A percentile compares a stretch with the other conserved stretches of the same genome.
Conservation (phyloP, 2,329 filamentous ascomycete genomes). For the Tolypocladium album region DNA sequence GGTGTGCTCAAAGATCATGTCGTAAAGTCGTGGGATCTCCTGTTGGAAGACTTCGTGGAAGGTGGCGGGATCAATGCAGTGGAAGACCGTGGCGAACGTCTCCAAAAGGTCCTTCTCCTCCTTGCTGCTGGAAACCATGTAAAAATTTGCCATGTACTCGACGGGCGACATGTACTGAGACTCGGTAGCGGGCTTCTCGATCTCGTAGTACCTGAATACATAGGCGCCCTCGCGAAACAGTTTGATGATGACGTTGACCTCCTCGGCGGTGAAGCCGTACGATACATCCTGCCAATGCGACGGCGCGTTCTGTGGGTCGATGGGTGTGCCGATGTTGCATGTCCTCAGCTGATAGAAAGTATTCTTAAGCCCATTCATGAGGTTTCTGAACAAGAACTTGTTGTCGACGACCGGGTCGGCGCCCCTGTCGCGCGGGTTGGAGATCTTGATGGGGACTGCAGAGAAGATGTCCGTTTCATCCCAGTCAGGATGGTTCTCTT, state of each 20-base stretch:
- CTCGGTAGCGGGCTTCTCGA: constrained; percentile 67
- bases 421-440: constrained; percentile 79
- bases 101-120: constrained; percentile 97
- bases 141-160: constrained; percentile 88
- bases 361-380: constrained; percentile 92
- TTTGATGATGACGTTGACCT: constrained; percentile 93
- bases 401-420: constrained; percentile 91
- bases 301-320: constrained; percentile 71
- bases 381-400: constrained; percentile 93
- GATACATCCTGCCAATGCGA: constrained; percentile 92
- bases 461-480: constrained; percentile 97
- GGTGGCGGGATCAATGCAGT: constrained; percentile 94
- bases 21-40: constrained; percentile 92
- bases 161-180: constrained; percentile 69
- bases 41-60: constrained; percentile 98
- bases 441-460: constrained; percentile 91
- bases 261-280: constrained; percentile 92
- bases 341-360: constrained; percentile 90
- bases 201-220: constrained; percentile 94
- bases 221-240: constrained; percentile 93
- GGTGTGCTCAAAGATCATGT: constrained; percentile 96
- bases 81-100: constrained; percentile 96
- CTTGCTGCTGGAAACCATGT: constrained; percentile 86
- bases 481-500: constrained; percentile 77
- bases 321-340: constrained; percentile 65